Conservation (phyloP, 176 grass and related monocot genomes). For the Aegilops tauschii region DNA sequence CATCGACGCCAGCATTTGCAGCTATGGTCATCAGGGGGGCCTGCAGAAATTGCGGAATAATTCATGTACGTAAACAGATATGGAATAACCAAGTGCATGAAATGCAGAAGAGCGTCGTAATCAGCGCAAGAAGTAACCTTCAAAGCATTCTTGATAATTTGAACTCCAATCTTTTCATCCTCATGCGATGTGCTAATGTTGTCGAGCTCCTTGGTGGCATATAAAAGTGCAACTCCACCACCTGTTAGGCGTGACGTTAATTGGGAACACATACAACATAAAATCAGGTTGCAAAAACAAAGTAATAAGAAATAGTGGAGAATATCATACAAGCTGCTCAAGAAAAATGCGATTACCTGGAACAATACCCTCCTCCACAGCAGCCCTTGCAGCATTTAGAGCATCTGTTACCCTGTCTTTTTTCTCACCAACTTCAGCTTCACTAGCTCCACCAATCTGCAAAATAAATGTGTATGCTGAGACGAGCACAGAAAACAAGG, state of each 20-base stretch:
- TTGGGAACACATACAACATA: slow-evolving; percentile 16
- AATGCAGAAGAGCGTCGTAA: slow-evolving; percentile 9
- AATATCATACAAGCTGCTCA: neutral
- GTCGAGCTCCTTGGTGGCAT: slow-evolving; percentile 75
- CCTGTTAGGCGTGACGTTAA: slow-evolving; percentile 39
- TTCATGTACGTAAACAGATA: neutral
- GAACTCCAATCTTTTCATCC: slow-evolving; percentile 87
- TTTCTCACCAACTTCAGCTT: slow-evolving; percentile 93
- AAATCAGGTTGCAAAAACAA: neutral
- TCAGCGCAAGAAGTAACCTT: slow-evolving; percentile 50
- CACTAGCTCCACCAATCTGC: slow-evolving; percentile 89
- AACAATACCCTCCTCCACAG: slow-evolving; percentile 87
- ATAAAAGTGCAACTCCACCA: slow-evolving; percentile 87
- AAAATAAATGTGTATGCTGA: slow-evolving; percentile 21
- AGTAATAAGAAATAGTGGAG: neutral
- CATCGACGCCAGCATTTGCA: slow-evolving; percentile 80
- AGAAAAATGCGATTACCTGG: slow-evolving; percentile 52
- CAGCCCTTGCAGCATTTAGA: slow-evolving; percentile 81
- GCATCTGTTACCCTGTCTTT: slow-evolving; percentile 97
- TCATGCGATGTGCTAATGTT: slow-evolving; percentile 64
- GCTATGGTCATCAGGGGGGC: slow-evolving; percentile 72
- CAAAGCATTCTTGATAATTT: slow-evolving; percentile 92
- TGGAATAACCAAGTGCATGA: neutral
- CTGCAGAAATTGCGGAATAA: slow-evolving; percentile 44
- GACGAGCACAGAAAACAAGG: neutral